A percentile compares a stretch with the other conserved stretches of the same genome.
phyloP scores from a whole-genome alignment of 2,329 filamentous ascomycete genomes.

The Ascochyta fabae region DNA sequence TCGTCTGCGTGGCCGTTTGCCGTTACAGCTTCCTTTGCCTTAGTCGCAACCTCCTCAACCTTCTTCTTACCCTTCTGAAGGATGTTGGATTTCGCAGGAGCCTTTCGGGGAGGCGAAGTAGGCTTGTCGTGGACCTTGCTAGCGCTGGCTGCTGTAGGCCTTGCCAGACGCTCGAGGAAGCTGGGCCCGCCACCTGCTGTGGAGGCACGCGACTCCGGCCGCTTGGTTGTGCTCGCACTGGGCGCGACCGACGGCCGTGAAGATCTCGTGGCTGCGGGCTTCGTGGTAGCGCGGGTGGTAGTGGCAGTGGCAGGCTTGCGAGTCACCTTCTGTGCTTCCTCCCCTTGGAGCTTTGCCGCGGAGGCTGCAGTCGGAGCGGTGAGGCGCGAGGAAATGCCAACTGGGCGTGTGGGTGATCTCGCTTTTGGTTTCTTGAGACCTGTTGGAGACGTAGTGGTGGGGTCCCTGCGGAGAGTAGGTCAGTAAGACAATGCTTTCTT shows the following conservation, averaged over 20 bases:
- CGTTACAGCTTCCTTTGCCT: constrained; percentile 44
- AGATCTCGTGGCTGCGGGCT: constrained; percentile 36
- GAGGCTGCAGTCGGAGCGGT: constrained; percentile 74
- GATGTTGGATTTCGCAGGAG: constrained; percentile 29
- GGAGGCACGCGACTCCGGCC: constrained; percentile 56
- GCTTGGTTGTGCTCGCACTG: constrained; percentile 52
- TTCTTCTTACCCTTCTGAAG: constrained; percentile 48
- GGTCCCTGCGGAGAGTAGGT: constrained; percentile 11
- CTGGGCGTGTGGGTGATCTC: constrained; percentile 71
- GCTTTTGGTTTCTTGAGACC: constrained; percentile 49
- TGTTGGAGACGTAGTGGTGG: constrained; percentile 29
- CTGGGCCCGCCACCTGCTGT: constrained; percentile 65
- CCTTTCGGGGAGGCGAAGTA: constrained; percentile 46
- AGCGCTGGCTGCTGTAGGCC: constrained; percentile 73
- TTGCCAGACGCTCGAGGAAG: constrained; percentile 83
- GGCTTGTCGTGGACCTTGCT: constrained; percentile 71
- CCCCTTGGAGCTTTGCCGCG: constrained; percentile 64
- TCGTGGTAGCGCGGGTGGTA: constrained; percentile 40
- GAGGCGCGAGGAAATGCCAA: constrained; percentile 70
- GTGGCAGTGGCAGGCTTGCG: constrained; percentile 49
- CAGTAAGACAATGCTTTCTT: not conserved
- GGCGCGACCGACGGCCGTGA: constrained; percentile 49
- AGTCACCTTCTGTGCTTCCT: constrained; percentile 23
- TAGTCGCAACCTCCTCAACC: constrained; percentile 42
- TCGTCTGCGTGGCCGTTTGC: constrained; percentile 34